These are phyloP conservation scores for Peronospora belbahrii DNA, from an alignment of 352 stramenopile genomes.

Conservation along the genomic window DNA sequence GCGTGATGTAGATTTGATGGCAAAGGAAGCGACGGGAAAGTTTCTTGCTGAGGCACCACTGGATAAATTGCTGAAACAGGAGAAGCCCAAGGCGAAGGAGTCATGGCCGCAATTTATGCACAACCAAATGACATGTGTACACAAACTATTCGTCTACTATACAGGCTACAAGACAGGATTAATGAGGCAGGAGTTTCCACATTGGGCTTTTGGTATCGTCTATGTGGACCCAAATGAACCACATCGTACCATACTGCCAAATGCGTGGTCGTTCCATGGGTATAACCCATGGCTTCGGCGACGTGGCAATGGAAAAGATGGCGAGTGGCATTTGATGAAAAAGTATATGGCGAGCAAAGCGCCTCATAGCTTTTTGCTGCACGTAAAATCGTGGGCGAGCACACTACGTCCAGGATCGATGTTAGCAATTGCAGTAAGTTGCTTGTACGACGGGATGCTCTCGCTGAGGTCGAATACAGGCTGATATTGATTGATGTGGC, in stretches of 20 bases:
- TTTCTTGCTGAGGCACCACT: conserved; percentile 32
- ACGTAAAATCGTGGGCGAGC: conserved; percentile 57
- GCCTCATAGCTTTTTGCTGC: conserved; percentile 35
- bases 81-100: conserved; percentile 32
- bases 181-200: conserved; percentile 50
- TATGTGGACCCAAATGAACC: conserved; percentile 73
- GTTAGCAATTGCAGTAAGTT: conserved; percentile 54
- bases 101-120: conserved; percentile 65
- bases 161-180: conserved; percentile 70
- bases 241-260: conserved; percentile 48
- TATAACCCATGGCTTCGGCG: conserved; percentile 52
- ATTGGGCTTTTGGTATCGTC: conserved; percentile 70
- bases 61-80: conserved; percentile 37
- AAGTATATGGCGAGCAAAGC: conserved; percentile 42
- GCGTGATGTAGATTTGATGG: conserved; percentile 42
- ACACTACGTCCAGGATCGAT: conserved; percentile 46
- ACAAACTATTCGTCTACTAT: conserved; percentile 80
- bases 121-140: conserved; percentile 62
- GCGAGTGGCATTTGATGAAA: conserved; percentile 58
- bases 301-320: conserved; percentile 62
- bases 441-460: background rate
- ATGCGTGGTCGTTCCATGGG: conserved; percentile 67
- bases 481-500: conserved; percentile 7
- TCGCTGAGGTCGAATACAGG: background rate
- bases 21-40: conserved; percentile 29